Evolutionary conservation across 1,284 basidiomycete species (phyloP), one percentile per base, ranked within the genome.

Genomic region (Cutaneotrichosporon sp.): DNA sequence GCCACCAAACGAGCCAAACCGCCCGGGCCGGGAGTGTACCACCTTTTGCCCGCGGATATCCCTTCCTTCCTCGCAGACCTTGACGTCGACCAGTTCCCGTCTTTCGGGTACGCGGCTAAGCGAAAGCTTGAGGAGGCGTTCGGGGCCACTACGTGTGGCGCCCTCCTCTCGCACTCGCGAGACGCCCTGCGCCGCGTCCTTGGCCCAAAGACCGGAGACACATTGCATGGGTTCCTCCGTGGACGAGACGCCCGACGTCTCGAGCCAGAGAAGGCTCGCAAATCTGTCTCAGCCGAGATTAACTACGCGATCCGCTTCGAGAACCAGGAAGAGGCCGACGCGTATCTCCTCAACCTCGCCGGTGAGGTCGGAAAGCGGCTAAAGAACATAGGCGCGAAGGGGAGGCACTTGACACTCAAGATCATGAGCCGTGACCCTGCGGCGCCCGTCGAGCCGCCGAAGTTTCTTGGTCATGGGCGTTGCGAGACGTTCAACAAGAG

Each of bases 241-340:
- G 94, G 93, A 0, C 77, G 89, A 32, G 94, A 97, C 63, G 81
- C 86, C 29, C 81, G 84, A 41, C 81, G 81, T 54, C 75, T 97
- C 27, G 87, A 91, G 68, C 85, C 83, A 33, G 86, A 89, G 66
- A 90, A 90, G 65, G 81, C 84, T 50, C 78, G 91, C 61, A 90
- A 90, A 71, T 88, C 85, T 4, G 89, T 97, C 12, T 88, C 85
- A 12, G 90, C 87, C 48, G 91, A 94, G 68, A 89, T 94, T 64
- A 96, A 91, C 68, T 98, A 97, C 71, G 94, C 91, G 0, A 97
- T 98, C 49, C 85, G 94, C 3, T 97, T 98, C 68, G 82, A 87
- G 65, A 84, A 81, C 47, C 80, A 84, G 51, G 83, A 84, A 31
- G 86, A 96, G 66, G 90, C 88, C 1, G 84, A 90, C 65, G 74